phyloP scores from a whole-genome alignment of 2,329 filamentous ascomycete genomes.

The Talaromyces sp. region DNA sequence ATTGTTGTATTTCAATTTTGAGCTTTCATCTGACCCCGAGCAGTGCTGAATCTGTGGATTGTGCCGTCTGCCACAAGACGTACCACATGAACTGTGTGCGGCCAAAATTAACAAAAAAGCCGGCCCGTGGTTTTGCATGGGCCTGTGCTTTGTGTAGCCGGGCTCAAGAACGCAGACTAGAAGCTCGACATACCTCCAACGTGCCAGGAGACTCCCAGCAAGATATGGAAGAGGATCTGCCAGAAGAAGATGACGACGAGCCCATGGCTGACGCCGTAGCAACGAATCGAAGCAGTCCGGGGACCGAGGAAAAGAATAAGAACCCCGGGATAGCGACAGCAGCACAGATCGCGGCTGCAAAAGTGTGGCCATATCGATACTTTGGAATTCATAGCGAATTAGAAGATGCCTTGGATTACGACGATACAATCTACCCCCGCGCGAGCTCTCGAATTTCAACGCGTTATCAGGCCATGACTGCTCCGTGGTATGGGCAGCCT shows the following conservation, averaged over 20 bases:
- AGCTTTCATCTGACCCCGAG: background rate
- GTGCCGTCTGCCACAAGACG: slow-evolving; percentile 87
- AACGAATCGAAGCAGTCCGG: slow-evolving; percentile 61
- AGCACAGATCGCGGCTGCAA: slow-evolving; percentile 87
- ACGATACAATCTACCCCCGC: slow-evolving; percentile 94
- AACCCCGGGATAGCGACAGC: slow-evolving; percentile 60
- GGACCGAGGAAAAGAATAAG: slow-evolving; percentile 50
- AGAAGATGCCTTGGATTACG: slow-evolving; percentile 92
- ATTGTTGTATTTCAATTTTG: background rate
- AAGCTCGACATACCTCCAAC: slow-evolving; percentile 80
- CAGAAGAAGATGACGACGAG: slow-evolving; percentile 65
- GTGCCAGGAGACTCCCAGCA: slow-evolving; percentile 47
- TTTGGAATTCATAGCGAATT: slow-evolving; percentile 91
- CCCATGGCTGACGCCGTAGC: slow-evolving; percentile 46
- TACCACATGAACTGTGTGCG: slow-evolving; percentile 99
- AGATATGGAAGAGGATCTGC: slow-evolving; percentile 59
- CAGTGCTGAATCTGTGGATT: slow-evolving; percentile 92
- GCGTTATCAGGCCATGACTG: slow-evolving; percentile 81
- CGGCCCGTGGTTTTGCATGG: slow-evolving; percentile 95
- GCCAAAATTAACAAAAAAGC: slow-evolving; percentile 88
- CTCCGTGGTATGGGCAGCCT: slow-evolving; percentile 77
- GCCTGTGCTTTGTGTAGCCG: slow-evolving; percentile 93
- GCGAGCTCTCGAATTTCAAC: slow-evolving; percentile 89
- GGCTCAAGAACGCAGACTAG: slow-evolving; percentile 87
- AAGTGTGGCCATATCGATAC: slow-evolving; percentile 94